Evolutionary conservation across 345 rosid genomes (phyloP).

Genomic region (Linum usitatissimum): DNA sequence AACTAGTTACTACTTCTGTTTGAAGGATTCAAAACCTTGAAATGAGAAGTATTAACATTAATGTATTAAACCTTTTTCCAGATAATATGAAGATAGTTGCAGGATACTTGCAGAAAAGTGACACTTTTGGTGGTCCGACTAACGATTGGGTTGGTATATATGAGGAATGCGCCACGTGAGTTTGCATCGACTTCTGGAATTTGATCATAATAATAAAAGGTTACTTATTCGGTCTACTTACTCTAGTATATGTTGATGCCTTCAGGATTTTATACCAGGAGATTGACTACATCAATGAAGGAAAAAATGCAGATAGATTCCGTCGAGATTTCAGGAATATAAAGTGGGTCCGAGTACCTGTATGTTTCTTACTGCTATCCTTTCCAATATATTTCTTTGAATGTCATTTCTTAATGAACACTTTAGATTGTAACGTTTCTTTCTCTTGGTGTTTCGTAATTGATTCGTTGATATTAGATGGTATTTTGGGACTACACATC

Average conservation of each 20-base stretch:
- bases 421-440: not conserved
- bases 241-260: slow-evolving; percentile 13
- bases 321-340: slow-evolving; percentile 80
- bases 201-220: not conserved
- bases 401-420: slow-evolving; percentile 1
- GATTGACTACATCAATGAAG: slow-evolving; percentile 93
- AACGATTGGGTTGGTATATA: slow-evolving; percentile 91
- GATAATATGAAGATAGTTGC: slow-evolving; percentile 81
- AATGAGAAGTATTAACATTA: not conserved
- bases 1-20: not conserved
- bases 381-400: not conserved
- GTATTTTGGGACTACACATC: slow-evolving; percentile 94
- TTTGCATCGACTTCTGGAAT: slow-evolving; percentile 1
- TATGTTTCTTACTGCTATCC: slow-evolving; percentile 33
- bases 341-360: slow-evolving; percentile 95
- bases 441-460: slow-evolving; percentile 1
- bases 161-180: slow-evolving; percentile 83
- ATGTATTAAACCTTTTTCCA: slow-evolving; percentile 18
- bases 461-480: slow-evolving; percentile 29
- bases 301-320: slow-evolving; percentile 83
- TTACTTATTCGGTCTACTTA: slow-evolving; percentile 4
- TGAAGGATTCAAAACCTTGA: not conserved
- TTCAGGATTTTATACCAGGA: slow-evolving; percentile 84
- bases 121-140: slow-evolving; percentile 66
- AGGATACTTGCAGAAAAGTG: slow-evolving; percentile 80